A percentile compares a stretch with the other conserved stretches of the same genome.
Conservation (phyloP, 2,329 filamentous ascomycete species). For the Xylaria sp. region DNA sequence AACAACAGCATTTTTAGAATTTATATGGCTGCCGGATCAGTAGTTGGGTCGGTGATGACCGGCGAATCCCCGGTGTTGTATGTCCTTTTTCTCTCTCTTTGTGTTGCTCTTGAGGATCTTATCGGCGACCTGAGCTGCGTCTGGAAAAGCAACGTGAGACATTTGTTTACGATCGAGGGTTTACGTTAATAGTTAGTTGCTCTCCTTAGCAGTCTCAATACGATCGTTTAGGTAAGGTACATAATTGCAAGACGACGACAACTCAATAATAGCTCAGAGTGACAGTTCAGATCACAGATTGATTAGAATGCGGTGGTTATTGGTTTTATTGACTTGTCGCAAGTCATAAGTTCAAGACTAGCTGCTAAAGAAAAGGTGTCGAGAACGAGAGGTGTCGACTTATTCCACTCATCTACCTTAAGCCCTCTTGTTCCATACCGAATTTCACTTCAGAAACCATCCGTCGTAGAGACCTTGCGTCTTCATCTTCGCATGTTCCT, state of each 20-base stretch:
- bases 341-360: constrained; percentile 3
- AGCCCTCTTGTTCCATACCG: constrained; percentile 1
- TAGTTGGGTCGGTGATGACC: too few relatives aligned
- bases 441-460: constrained; percentile 8
- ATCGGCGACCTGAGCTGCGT: neutral
- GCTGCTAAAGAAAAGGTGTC: neutral
- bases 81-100: neutral
- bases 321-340: neutral
- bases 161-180: neutral
- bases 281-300: neutral
- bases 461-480: neutral
- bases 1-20: too few relatives aligned
- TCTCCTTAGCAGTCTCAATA: neutral
- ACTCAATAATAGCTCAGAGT: neutral
- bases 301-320: constrained; percentile 12
- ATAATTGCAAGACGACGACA: constrained; percentile 2
- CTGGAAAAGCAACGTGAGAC: neutral
- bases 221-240: neutral
- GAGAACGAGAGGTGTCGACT: neutral
- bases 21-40: too few relatives aligned
- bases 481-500: neutral
- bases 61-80: too few relatives aligned
- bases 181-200: neutral
- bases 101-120: neutral
- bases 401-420: constrained; percentile 10